phyloP scores from a whole-genome alignment of 2,329 filamentous ascomycete genomes.

The Fusarium goolgardi region DNA sequence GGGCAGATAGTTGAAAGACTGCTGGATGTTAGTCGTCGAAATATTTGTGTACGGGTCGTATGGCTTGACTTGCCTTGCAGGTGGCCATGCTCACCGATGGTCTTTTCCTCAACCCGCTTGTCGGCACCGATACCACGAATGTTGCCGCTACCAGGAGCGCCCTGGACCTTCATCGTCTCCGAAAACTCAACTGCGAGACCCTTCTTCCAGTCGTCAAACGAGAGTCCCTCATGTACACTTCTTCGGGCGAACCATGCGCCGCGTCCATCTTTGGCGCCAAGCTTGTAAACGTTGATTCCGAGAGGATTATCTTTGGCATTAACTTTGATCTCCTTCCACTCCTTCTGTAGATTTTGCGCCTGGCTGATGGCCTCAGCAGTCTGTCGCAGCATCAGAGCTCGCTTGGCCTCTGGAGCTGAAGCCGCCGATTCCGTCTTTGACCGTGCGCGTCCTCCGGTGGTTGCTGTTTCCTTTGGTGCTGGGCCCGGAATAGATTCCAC shows the following conservation, averaged over 20 bases:
- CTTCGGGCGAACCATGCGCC: constrained; percentile 91
- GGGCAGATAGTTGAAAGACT: constrained; percentile 88
- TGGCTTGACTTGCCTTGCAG: constrained; percentile 64
- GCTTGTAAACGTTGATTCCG: constrained; percentile 82
- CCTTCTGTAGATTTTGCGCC: constrained; percentile 72
- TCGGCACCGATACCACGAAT: constrained; percentile 90
- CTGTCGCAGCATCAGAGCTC: constrained; percentile 55
- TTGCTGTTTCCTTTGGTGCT: constrained; percentile 51
- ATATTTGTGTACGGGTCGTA: constrained; percentile 10
- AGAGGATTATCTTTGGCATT: constrained; percentile 78
- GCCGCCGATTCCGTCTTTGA: constrained; percentile 67
- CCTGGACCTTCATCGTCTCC: constrained; percentile 78
- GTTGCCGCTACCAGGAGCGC: constrained; percentile 76
- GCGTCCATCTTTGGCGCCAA: constrained; percentile 80
- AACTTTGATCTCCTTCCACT: constrained; percentile 89
- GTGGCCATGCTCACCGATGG: constrained; percentile 68
- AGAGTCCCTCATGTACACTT: constrained; percentile 82
- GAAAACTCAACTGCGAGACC: constrained; percentile 83
- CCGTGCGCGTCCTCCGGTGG: constrained; percentile 62
- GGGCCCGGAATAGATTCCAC: constrained; percentile 77
- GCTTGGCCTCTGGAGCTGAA: constrained; percentile 62
- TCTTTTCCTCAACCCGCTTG: constrained; percentile 72
- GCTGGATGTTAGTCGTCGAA: constrained; percentile 39
- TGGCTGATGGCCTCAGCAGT: constrained; percentile 61
- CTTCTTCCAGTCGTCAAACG: constrained; percentile 81